Percentiles rank a stretch among this genome's conserved stretches.
Conservation (phyloP, 1,284 basidiomycete species). For the Tausonia pullulans region DNA sequence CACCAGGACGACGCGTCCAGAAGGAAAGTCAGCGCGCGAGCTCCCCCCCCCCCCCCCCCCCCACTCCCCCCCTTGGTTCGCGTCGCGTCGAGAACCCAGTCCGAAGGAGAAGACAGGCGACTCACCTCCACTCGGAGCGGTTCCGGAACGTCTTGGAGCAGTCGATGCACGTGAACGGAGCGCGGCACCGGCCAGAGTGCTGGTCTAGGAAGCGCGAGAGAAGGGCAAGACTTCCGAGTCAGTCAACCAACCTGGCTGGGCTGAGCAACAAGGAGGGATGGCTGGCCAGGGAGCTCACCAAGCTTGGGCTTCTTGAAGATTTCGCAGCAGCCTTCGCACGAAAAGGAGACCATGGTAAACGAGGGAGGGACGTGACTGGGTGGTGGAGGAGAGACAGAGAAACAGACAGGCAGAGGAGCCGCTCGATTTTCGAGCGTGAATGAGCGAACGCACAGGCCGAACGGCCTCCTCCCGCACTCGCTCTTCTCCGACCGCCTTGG, state of each 20-base stretch:
- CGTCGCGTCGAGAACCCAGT: neutral
- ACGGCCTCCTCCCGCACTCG: too few relatives aligned
- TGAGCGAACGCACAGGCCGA: too few relatives aligned
- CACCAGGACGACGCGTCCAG: neutral
- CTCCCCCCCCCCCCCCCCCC: too few relatives aligned
- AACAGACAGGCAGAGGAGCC: too few relatives aligned
- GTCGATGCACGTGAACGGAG: constrained; percentile 75
- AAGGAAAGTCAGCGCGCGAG: constrained; percentile 18
- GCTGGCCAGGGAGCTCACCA: constrained; percentile 40
- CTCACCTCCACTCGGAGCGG: constrained; percentile 56
- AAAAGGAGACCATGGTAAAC: neutral
- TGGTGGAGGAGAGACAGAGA: neutral
- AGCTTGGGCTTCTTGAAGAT: constrained; percentile 86
- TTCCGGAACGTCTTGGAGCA: constrained; percentile 64
- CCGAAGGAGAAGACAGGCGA: neutral
- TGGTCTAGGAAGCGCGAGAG: constrained; percentile 30
- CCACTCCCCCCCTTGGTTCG: neutral
- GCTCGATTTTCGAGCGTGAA: too few relatives aligned
- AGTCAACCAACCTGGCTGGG: neutral
- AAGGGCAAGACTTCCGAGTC: neutral
- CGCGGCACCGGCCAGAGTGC: constrained; percentile 35
- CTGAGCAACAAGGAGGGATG: constrained; percentile 37
- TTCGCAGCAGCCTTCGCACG: constrained; percentile 28
- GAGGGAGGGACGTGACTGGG: neutral
- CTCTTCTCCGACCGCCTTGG: constrained; percentile 9